A percentile compares a stretch with the other conserved stretches of the same genome.
These are phyloP conservation scores for Phialophora chinensis DNA, from an alignment of 2,329 filamentous ascomycete species.

Conservation along the genomic window DNA sequence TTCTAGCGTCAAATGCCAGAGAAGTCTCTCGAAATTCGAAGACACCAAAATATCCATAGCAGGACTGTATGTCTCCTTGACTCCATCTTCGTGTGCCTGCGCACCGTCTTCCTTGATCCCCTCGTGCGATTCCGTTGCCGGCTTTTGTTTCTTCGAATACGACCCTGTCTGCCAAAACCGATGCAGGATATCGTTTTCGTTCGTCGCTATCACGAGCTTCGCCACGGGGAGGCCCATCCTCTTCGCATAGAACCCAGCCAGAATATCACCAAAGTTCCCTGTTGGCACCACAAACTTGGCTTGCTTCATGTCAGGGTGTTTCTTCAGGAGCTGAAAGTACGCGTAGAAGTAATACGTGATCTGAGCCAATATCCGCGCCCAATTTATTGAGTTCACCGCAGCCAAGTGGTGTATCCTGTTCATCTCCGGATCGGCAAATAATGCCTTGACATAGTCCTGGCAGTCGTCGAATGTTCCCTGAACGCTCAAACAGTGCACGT, in stretches of 20 bases:
- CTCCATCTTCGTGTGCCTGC: conserved; percentile 70
- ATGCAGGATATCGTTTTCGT: conserved; percentile 96
- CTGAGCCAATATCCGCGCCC: conserved; percentile 91
- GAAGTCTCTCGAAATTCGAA: conserved; percentile 92
- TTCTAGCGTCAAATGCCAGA: conserved; percentile 89
- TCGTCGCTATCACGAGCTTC: conserved; percentile 90
- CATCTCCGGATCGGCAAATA: conserved; percentile 84
- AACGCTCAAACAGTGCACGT: conserved; percentile 91
- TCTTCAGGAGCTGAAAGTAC: conserved; percentile 78
- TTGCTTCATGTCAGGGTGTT: conserved; percentile 61
- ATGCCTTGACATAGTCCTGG: conserved; percentile 91
- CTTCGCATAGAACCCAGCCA: conserved; percentile 86
- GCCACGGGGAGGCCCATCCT: conserved; percentile 83
- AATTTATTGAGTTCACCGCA: conserved; percentile 97
- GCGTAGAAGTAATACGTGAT: conserved; percentile 97
- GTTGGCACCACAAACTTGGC: conserved; percentile 89
- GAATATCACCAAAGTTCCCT: conserved; percentile 95
- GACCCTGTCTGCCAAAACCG: conserved; percentile 87
- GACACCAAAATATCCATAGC: conserved; percentile 98
- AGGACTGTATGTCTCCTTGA: conserved; percentile 89
- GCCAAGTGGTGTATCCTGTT: conserved; percentile 84
- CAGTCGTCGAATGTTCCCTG: conserved; percentile 95
- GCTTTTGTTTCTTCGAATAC: conserved; percentile 81
- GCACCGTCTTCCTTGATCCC: conserved; percentile 58
- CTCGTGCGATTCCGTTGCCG: conserved; percentile 36